Percentiles rank a stretch among this genome's conserved stretches.
Conservation (phyloP, 352 stramenopile genomes). For the Phytopythium cucurbitacearum region DNA sequence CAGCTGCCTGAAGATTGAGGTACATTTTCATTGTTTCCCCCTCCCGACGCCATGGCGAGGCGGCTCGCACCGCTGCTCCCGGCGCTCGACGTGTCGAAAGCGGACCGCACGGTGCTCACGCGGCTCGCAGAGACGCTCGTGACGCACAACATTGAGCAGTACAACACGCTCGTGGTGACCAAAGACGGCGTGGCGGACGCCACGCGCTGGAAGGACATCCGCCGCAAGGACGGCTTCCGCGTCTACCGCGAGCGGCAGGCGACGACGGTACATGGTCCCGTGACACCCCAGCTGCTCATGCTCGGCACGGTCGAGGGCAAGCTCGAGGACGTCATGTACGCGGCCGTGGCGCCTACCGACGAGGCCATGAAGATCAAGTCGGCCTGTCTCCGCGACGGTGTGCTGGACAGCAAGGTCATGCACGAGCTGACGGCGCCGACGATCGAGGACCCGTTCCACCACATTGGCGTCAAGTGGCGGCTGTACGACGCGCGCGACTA, state of each 20-base stretch:
- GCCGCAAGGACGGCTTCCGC: constrained; percentile 20
- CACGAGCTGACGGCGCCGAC: constrained; percentile 41
- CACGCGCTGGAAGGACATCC: constrained; percentile 28
- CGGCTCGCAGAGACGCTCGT: constrained; percentile 30
- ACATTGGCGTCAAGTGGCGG: constrained; percentile 32
- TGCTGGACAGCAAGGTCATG: constrained; percentile 47
- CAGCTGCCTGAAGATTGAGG: too few species aligned
- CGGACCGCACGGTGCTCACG: constrained; percentile 30
- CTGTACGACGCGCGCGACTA: constrained; percentile 24
- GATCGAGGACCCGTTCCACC: constrained; percentile 46
- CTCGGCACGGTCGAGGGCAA: constrained; percentile 36
- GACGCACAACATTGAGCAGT: constrained; percentile 45
- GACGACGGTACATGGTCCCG: constrained; percentile 12
- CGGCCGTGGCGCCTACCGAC: constrained; percentile 26
- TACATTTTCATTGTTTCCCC: too few species aligned
- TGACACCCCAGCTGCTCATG: constrained; percentile 32
- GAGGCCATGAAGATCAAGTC: constrained; percentile 46
- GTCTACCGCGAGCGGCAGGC: constrained; percentile 29
- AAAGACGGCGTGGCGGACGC: constrained; percentile 36
- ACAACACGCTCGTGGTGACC: constrained; percentile 40
- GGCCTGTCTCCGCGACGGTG: constrained; percentile 39
- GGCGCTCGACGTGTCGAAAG: constrained; percentile 21
- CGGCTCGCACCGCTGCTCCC: constrained; percentile 25
- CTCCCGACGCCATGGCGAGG: constrained; percentile 8
- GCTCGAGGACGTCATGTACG: constrained; percentile 49